Conservation (phyloP, 2,329 filamentous ascomycete genomes). For the Fusarium oxysporum region DNA sequence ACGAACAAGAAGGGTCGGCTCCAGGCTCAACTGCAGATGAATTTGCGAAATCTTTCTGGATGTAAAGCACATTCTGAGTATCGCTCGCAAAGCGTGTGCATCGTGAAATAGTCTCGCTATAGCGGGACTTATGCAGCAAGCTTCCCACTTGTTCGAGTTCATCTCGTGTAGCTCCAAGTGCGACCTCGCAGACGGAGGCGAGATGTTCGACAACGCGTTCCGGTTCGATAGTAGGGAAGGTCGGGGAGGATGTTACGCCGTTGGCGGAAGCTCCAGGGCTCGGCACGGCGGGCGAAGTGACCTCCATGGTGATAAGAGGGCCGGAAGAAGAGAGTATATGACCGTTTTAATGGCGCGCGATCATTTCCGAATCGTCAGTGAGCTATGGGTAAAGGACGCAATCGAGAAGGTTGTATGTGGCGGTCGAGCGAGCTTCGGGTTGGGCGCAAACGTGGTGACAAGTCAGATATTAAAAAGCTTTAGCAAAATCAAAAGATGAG, state of each 20-base stretch:
- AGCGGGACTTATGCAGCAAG: conserved; percentile 78
- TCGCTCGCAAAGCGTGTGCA: conserved; percentile 92
- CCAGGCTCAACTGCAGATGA: conserved; percentile 65
- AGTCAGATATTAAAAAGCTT: conserved; percentile 34
- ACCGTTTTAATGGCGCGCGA: conserved; percentile 38
- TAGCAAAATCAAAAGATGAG: conserved; percentile 25
- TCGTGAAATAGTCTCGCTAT: conserved; percentile 84
- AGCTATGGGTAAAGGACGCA: conserved; percentile 16
- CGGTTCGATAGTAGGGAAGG: conserved; percentile 73
- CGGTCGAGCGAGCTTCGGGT: conserved; percentile 22
- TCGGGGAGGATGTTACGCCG: conserved; percentile 56
- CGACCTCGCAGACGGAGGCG: conserved; percentile 75
- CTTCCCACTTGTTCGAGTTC: conserved; percentile 87
- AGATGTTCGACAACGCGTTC: conserved; percentile 78
- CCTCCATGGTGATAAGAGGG: conserved; percentile 61
- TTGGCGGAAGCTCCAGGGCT: conserved; percentile 56
- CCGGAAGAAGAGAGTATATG: conserved; percentile 24
- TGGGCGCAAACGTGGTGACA: conserved; percentile 26
- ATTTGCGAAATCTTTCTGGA: conserved; percentile 81
- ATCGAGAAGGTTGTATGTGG: conserved; percentile 24
- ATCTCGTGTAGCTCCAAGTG: conserved; percentile 77
- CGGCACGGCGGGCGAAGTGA: conserved; percentile 59
- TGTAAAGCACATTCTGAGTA: conserved; percentile 87
- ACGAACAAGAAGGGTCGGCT: conserved; percentile 58
- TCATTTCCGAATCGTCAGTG: conserved; percentile 47